Base-by-base conservation (phyloP, 2,329 filamentous ascomycete genomes). In the Colletotrichum caudatum region DNA sequence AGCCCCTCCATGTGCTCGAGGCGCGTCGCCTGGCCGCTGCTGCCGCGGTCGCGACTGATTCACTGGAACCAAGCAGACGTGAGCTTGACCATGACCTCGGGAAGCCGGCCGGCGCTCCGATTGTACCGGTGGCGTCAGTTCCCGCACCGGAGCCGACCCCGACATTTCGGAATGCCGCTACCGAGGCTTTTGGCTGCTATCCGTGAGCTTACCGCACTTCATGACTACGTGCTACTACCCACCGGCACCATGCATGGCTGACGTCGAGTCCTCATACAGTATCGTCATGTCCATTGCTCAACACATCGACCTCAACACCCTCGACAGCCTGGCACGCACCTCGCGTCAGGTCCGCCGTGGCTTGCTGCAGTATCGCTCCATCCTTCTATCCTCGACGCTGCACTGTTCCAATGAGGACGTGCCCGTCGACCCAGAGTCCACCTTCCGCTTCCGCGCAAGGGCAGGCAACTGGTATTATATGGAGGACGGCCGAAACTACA, bases 241-340 rank as follows among this genome's bases (percentile, higher is more conserved):
- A 8, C 29, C 29, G 11, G 33, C 14, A 64, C 46, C 50, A 35
- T 26, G 37, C 50, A 35, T 37, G 37, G 35, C 67, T 71, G 37
- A 68, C 46, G 39, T 2, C 60, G 59, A 66, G 35, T 64, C 4
- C n/a, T 68, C 5, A 12, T 8, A 54, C 84, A 97, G 94, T 77
- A 90, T 97, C 78, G 90, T 93, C 76, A 89, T 90, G 74, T 89
- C 92, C 76, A 88, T 98, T 75, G 92, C 93, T 60, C 88, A 90
- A 41, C 88, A 89, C 76, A 90, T 98, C 79, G 95, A 98, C 80
- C 88, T 97, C 62, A 97, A 95, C 80, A 92, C 93, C 18, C 89
- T 98, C 76, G 92, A 97, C 80, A 91, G 92, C 74, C 89, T 98
- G 26, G 93, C 95, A 63, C 89, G 89, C 66, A 94, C 94, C 66